Base-by-base conservation (phyloP, 768 basidiomycete genomes). In the Heimioporus sp. region DNA sequence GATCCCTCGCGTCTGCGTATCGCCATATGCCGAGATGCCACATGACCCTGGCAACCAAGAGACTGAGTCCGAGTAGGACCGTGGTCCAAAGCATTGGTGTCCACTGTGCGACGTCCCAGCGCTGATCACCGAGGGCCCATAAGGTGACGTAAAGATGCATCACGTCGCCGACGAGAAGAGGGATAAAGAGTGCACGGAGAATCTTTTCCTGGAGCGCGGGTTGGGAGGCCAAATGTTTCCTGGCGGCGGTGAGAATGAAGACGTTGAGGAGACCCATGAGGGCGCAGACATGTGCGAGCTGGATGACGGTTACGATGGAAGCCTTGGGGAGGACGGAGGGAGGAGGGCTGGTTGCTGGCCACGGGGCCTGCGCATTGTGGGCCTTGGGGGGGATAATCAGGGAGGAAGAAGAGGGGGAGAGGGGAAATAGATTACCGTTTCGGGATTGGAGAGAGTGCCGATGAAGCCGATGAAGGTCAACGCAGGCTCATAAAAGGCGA, bases 21-120 rank as follows among this genome's bases (percentile, higher is more conserved):
- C 89, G 77, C 51, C 85, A 87, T 48, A 90, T 72, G 10, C 89
- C 89, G 44, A 88, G 58, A 64, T 87, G 82, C 89, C 89, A 91
- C 55, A 81, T 77, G 17, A 86, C 62, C 21, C 89, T 77, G 11
- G 89, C 87, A 43, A 90, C 67, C 76, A 90, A 71, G 45, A 91
- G 65, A 13, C 78, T 79, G 34, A 88, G 57, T 0, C 88, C 88
- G 12, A 86, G 62, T 15, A 83, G 43, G 16, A 89, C 62, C 0
- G 87, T 90, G 6, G 78, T 72, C 82, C 85, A 87, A 17, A 89
- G 65, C 80, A 87, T 84, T 0, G 82, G 79, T 55, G 73, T 81
- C 87, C 87, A 90, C 21, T 71, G 75, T 39, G 65, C 60, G 17
- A 87, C 56, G 46, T 80, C 67, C 83, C 85, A 90, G 54, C 77